Evolutionary conservation across 2,329 filamentous ascomycete genomes (phyloP).

Genomic region (Triangularia verruculosa): DNA sequence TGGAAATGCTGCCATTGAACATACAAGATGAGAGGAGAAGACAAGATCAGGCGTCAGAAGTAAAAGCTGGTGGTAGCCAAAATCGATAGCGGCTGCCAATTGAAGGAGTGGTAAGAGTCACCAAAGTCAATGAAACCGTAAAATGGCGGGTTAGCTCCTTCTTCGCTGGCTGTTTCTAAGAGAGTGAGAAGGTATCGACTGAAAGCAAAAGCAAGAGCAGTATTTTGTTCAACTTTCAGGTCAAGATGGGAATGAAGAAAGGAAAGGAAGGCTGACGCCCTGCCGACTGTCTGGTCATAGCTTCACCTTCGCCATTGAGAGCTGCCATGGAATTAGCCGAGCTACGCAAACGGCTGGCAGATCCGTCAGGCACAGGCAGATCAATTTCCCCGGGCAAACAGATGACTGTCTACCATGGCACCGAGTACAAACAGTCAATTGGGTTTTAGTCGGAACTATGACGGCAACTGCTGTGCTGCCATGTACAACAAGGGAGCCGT

Average conservation of each 20-base stretch:
- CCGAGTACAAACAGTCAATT: not conserved
- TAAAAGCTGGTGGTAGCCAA: not conserved
- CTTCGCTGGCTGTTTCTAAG: not conserved
- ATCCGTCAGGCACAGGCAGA: not conserved
- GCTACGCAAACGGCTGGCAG: not conserved
- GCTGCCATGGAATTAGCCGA: not conserved
- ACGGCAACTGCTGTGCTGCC: not conserved
- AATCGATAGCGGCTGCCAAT: not conserved
- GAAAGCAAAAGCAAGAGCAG: not conserved
- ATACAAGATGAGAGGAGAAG: not conserved
- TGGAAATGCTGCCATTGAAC: conserved; percentile 3
- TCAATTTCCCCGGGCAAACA: not conserved
- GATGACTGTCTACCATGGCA: not conserved
- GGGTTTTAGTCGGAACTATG: not conserved
- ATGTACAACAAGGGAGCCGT: not conserved
- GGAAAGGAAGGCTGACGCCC: not conserved
- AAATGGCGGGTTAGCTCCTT: not conserved
- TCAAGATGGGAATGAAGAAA: not conserved
- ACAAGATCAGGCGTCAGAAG: not conserved
- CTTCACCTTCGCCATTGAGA: not conserved
- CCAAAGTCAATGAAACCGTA: not conserved
- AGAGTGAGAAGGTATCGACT: not conserved
- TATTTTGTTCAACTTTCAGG: not conserved
- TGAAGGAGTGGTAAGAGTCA: conserved; percentile 10
- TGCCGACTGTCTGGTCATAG: not conserved